Base-by-base conservation (phyloP, 2,329 filamentous ascomycete species). In the Neonectria hederae region DNA sequence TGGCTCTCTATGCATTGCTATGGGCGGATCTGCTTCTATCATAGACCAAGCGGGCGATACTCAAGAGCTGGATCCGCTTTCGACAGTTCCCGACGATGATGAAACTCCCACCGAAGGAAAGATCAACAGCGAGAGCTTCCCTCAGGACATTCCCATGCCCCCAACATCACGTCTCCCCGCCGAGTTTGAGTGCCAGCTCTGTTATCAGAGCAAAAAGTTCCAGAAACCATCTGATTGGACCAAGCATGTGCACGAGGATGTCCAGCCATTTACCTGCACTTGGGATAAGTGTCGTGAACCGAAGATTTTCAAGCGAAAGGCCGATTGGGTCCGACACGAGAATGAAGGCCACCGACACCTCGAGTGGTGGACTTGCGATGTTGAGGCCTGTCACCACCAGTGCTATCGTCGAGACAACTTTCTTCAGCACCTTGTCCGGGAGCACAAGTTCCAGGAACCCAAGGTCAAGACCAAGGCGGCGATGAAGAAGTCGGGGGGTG, bases 201-300 rank as follows among this genome's bases (percentile, higher is more conserved):
- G 94, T 80, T 97, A 93, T 81, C 88, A 90, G 70, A 86, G 89
- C 56, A 97, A 96, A 83, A 93, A 89, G 72, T 94, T 96, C 72
- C 88, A 90, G 72, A 97, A 97, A 77, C 94, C 94, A 17, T 97
- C 94, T 0, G 94, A 97, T 78, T 97, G 94, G 94, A 97, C 94
- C 1, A 97, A 97, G 77, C 94, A 97, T 74, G 92, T 97, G 1
- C 93, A 97, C 72, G 94, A 97, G 78, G 94, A 97, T 76, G 89
- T 97, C 1, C 92, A 96, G 75, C 94, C 94, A 0, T 97, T 97
- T 71, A 97, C 93, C 3, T 97, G 94, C 79, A 97, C 94, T 0
- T 97, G 95, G 82, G 89, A 91, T 2, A 85, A 88, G 54, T 97
- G 94, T 75, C 86, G 87, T 9, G 93, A 97, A 52, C 89, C 92